Base-by-base conservation (phyloP, 331 rosid genomes). In the Cydonia oblonga region DNA sequence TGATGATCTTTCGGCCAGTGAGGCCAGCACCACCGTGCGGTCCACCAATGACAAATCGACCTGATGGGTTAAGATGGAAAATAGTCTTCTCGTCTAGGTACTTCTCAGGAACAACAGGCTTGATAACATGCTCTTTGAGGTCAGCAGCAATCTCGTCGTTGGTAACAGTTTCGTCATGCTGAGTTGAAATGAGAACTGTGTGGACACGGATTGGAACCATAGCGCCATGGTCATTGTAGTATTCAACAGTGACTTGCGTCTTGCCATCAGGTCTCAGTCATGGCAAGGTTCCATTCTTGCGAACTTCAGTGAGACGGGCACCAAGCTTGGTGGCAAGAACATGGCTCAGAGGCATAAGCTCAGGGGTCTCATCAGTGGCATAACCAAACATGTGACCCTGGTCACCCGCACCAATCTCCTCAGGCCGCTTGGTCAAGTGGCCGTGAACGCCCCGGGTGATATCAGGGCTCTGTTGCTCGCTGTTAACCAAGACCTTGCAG, bases 181-280 rank as follows among this genome's bases (percentile, higher is more conserved):
- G 86, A 6, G 88, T 81, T 28, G 84, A 84, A 64, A 84, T 76
- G 63, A 84, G 86, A 66, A 81, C 80, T 1, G 86, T 81, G 61
- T 79, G 88, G 58, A 81, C 79, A 3, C 86, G 84, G 20, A 85
- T 75, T 5, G 86, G 88, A 42, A 81, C 82, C 86, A 76, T 76
- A 22, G 86, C 86, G 42, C 86, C 88, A 54, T 69, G 32, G 52
- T 81, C 88, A 29, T 76, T 84, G 77, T 44, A 74, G 75, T 84
- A 84, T 30, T 84, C 88, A 10, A 84, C 88, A 2, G 82, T 81
- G 70, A 84, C 82, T 66, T 84, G 86, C 6, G 88, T 84, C 57
- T 84, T 81, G 2, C 86, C 88, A 56, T 84, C 88, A 52, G 84
- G 86, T 81, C 88, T 85, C 82, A 79, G 23, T 86, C 82, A 85